phyloP scores from a whole-genome alignment of 169 alveolate genomes.

The Cystoisospora suis region DNA sequence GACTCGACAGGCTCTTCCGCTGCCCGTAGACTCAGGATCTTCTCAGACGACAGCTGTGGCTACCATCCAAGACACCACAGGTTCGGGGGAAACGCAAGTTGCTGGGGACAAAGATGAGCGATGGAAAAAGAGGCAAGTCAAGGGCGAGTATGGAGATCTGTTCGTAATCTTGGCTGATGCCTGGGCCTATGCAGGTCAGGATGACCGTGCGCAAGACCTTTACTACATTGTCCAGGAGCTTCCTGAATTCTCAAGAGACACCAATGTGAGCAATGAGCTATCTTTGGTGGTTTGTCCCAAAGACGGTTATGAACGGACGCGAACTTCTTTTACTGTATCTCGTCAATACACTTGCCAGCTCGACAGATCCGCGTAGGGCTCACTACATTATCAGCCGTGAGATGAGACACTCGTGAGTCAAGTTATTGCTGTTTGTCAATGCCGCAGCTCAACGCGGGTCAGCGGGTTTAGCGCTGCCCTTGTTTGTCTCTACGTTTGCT shows the following conservation, averaged over 20 bases:
- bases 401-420: neutral
- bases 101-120: no score
- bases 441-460: no score
- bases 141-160: neutral
- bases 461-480: no score
- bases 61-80: neutral
- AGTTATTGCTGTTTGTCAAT: neutral
- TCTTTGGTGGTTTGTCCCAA: neutral
- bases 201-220: neutral
- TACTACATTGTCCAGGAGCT: neutral
- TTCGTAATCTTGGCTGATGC: neutral
- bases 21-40: no score
- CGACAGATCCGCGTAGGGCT: no score
- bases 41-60: no score
- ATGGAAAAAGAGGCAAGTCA: neutral
- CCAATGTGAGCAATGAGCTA: neutral
- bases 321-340: no score
- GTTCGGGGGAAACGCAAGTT: neutral
- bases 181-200: neutral
- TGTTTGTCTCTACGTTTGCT: neutral
- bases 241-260: constrained; percentile 1
- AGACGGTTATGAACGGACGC: no score
- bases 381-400: no score
- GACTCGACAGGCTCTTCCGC: no score
- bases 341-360: no score